Base-by-base conservation (phyloP, 495 filamentous ascomycete species). In the Massariosphaeria phaeospora region DNA sequence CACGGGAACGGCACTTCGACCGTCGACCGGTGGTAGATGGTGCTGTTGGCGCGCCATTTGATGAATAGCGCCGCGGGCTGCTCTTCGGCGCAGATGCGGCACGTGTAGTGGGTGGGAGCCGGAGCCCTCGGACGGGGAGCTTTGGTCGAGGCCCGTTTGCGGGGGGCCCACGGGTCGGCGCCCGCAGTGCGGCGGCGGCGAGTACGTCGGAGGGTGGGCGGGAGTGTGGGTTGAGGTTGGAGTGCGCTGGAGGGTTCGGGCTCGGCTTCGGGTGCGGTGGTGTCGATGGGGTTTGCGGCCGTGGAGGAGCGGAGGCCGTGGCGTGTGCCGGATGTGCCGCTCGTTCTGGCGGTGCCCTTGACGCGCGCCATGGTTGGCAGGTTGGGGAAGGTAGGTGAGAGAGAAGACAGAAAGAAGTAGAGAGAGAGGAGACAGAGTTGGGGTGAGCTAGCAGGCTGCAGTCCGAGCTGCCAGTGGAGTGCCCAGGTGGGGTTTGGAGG, bases 21-120 rank as follows among this genome's bases (percentile, higher is more conserved):
- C 2, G 12, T 43, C 3, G 1, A 15, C 5, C 35, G 26, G n/a
- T n/a, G n/a, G n/a, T n/a, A n/a, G n/a, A n/a, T n/a, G n/a, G n/a
- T n/a, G 2, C 26, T 31, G 21, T 24, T 25, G 9, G 20, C 2
- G 18, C 51, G 12, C 36, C 36, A 58, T 7, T 23, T 20, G 24
- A 40, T 27, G 40, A 58, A 58, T 11, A 36, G 6, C 0, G 39
- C 39, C 1, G 42, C 39, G 3, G 55, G 47, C 13, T 21, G 48
- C 17, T 42, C 35, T 9, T 29, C 35, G 24, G 26, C 15, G 46
- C 55, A 58, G 20, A 58, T 58, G 10, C 48, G 55, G 30, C 55
- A 58, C 1, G 55, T 58, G 24, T 43, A 52, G 33, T 58, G 55
- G 21, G 55, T 58, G 13, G 47, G 47, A 1, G 42, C 39, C 1